phyloP scores from a whole-genome alignment of 306 rosid genomes.

The Malus orientalis region DNA sequence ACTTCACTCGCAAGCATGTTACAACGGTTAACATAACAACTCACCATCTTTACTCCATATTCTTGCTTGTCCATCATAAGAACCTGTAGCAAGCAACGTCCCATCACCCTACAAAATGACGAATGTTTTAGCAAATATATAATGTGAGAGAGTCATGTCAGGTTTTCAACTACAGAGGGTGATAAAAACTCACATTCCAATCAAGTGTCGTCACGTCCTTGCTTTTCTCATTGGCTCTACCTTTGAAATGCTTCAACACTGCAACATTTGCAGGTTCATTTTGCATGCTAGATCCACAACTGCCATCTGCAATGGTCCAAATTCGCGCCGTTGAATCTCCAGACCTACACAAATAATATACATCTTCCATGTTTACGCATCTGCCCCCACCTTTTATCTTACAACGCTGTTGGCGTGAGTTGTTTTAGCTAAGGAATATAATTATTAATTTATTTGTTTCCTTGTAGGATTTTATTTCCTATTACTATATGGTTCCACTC shows the following conservation, averaged over 20 bases:
- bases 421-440: no score
- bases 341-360: slow-evolving; percentile 28
- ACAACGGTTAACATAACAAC: slow-evolving; percentile 14
- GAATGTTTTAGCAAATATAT: background rate
- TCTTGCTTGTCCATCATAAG: slow-evolving; percentile 75
- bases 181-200: slow-evolving; percentile 53
- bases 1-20: background rate
- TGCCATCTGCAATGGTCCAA: slow-evolving; percentile 43
- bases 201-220: slow-evolving; percentile 71
- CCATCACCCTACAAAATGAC: slow-evolving; percentile 41
- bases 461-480: no score
- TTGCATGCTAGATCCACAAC: slow-evolving; percentile 28
- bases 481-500: no score
- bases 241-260: slow-evolving; percentile 51
- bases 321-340: slow-evolving; percentile 74
- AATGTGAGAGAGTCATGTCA: background rate
- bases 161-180: background rate
- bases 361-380: background rate
- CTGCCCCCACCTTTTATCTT: background rate
- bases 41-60: slow-evolving; percentile 61
- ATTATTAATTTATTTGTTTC: no score
- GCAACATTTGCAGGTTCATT: slow-evolving; percentile 27
- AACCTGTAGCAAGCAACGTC: slow-evolving; percentile 61
- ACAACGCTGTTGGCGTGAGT: background rate
- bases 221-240: slow-evolving; percentile 55